Conservation (phyloP, 495 filamentous ascomycete species). For the Thermochaetoides thermophila region DNA sequence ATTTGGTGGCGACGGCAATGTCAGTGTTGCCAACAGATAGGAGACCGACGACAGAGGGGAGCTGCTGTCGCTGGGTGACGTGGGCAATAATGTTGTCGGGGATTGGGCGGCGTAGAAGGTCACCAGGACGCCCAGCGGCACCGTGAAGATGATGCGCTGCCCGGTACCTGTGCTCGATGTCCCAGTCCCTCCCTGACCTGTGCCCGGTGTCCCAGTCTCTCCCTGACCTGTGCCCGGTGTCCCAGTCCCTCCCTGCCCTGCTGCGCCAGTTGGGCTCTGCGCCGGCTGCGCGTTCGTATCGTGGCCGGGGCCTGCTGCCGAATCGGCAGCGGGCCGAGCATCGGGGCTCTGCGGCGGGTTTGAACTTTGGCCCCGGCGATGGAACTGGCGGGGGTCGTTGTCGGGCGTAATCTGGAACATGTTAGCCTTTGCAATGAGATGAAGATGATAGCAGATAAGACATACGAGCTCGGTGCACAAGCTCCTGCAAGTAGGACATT, state of each 20-base stretch:
- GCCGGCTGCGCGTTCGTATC: neutral
- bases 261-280: neutral
- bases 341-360: neutral
- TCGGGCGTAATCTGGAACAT: constrained; percentile 8
- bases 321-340: neutral
- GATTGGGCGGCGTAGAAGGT: too few species aligned
- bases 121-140: too few species aligned
- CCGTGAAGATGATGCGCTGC: too few species aligned
- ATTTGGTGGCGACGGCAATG: too few species aligned
- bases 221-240: constrained; percentile 31
- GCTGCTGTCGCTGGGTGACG: too few species aligned
- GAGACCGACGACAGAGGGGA: too few species aligned
- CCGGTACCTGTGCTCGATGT: too few species aligned
- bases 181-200: too few species aligned
- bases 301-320: neutral
- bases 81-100: too few species aligned
- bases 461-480: constrained; percentile 14
- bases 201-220: too few species aligned
- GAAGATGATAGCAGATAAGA: neutral
- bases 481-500: constrained; percentile 13
- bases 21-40: too few species aligned
- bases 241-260: constrained; percentile 23
- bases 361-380: constrained; percentile 2
- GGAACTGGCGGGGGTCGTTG: constrained; percentile 14
- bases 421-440: constrained; percentile 1